A percentile compares a stretch with the other conserved stretches of the same genome.
These are phyloP conservation scores for Dysphania ambrosioides DNA, from an alignment of 148 eudicot species.

Conservation along the genomic window DNA sequence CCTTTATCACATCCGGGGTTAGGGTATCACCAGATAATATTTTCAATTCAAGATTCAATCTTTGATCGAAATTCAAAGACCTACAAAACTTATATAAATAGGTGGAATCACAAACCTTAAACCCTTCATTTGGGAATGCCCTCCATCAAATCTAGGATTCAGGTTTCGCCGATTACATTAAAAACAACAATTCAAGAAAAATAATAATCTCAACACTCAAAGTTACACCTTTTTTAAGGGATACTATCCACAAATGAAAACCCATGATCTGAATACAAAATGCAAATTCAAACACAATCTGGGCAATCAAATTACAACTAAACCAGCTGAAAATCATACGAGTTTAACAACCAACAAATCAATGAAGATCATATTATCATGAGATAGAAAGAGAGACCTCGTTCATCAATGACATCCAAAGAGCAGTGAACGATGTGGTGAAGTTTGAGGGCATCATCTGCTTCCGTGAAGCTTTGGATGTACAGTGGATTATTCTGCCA, in stretches of 20 bases:
- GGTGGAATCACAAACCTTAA: too few species aligned
- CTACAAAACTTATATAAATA: too few species aligned
- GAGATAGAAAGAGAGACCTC: conserved; percentile 44
- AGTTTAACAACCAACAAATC: not conserved
- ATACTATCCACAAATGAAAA: not conserved
- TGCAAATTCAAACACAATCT: not conserved
- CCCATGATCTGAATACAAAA: not conserved
- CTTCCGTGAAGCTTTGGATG: conserved; percentile 92
- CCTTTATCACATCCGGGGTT: too few species aligned
- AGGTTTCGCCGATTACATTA: not conserved
- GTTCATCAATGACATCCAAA: conserved; percentile 90
- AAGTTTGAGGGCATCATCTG: conserved; percentile 94
- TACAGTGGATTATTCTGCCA: conserved; percentile 88
- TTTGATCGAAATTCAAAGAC: too few species aligned
- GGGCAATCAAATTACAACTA: not conserved
- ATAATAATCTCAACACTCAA: not conserved
- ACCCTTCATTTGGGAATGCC: not conserved
- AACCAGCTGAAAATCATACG: not conserved
- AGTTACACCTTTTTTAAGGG: not conserved
- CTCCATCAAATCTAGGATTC: not conserved
- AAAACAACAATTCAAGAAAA: not conserved
- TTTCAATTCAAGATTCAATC: too few species aligned
- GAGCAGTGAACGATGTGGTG: conserved; percentile 99
- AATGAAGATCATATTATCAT: not conserved
- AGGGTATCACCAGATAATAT: too few species aligned